Conservation (phyloP, 192 early-diverging fungal species). For the Umbelopsis ramanniana region DNA sequence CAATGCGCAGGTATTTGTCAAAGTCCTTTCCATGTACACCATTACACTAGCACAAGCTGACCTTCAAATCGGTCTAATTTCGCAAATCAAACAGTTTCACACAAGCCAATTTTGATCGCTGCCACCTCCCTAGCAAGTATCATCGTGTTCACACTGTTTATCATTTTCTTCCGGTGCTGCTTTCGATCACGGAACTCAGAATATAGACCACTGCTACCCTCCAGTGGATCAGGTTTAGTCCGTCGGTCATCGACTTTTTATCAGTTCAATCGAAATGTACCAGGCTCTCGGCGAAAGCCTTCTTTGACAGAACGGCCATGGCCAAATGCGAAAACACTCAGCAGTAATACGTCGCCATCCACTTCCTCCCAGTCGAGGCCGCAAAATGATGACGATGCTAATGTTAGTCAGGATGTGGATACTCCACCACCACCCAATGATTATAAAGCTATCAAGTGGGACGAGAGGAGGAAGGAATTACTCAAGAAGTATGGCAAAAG, state of each 20-base stretch:
- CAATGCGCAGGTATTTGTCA: slow-evolving; percentile 22
- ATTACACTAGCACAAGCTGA: neutral
- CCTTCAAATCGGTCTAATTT: neutral
- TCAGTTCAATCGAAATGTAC: slow-evolving; percentile 24
- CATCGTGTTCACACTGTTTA: neutral
- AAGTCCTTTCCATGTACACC: neutral
- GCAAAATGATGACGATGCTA: neutral
- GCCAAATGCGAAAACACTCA: neutral
- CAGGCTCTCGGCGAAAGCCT: slow-evolving; percentile 2
- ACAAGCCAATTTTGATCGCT: slow-evolving; percentile 16
- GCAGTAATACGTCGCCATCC: neutral
- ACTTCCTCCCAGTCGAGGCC: neutral
- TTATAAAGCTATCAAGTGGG: slow-evolving; percentile 22
- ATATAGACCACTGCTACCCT: slow-evolving; percentile 10
- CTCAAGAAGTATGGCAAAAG: slow-evolving; percentile 23
- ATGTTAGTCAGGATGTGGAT: neutral
- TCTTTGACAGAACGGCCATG: neutral
- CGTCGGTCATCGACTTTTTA: slow-evolving; percentile 26
- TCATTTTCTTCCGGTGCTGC: slow-evolving; percentile 2
- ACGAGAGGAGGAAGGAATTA: neutral
- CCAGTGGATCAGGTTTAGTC: slow-evolving; percentile 3
- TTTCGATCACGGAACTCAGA: slow-evolving; percentile 3
- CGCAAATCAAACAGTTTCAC: neutral
- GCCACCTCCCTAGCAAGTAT: neutral
- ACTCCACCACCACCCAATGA: neutral